A percentile compares a stretch with the other conserved stretches of the same genome.
phyloP scores from a whole-genome alignment of 768 basidiomycete genomes.

The Tephrocybe sp. region DNA sequence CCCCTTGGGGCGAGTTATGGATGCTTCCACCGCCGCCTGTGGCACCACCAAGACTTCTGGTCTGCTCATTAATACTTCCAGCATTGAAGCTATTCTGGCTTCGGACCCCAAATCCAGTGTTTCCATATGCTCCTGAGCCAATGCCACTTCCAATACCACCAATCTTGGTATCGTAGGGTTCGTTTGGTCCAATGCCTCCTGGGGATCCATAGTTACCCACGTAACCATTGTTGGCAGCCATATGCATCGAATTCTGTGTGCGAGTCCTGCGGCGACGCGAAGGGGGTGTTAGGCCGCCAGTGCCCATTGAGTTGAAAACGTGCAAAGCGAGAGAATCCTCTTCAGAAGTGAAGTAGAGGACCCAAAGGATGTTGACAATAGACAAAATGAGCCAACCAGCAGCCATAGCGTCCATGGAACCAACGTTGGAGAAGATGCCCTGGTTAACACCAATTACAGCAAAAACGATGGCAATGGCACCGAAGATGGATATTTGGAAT shows the following conservation, averaged over 20 bases:
- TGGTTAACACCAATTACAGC: slow-evolving; percentile 70
- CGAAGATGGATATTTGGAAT: slow-evolving; percentile 85
- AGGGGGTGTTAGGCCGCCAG: slow-evolving; percentile 80
- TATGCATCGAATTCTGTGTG: slow-evolving; percentile 56
- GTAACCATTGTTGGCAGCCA: slow-evolving; percentile 61
- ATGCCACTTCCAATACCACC: slow-evolving; percentile 44
- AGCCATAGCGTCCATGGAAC: slow-evolving; percentile 76
- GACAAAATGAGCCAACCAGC: slow-evolving; percentile 94
- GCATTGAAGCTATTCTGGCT: slow-evolving; percentile 56
- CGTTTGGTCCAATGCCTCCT: slow-evolving; percentile 66
- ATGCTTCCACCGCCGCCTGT: slow-evolving; percentile 49
- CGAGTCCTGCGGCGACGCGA: slow-evolving; percentile 76
- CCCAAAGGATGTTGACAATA: slow-evolving; percentile 92
- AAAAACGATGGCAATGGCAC: slow-evolving; percentile 85
- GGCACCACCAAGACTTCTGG: slow-evolving; percentile 33
- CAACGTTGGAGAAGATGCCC: slow-evolving; percentile 55
- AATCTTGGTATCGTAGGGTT: slow-evolving; percentile 67
- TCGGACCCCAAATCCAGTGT: slow-evolving; percentile 43
- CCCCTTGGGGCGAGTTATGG: slow-evolving; percentile 44
- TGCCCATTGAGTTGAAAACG: slow-evolving; percentile 85
- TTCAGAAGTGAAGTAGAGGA: slow-evolving; percentile 95
- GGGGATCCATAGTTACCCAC: slow-evolving; percentile 61
- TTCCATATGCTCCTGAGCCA: slow-evolving; percentile 48
- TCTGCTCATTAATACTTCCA: slow-evolving; percentile 37
- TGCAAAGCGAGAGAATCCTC: slow-evolving; percentile 86